Evolutionary conservation across 2,329 filamentous ascomycete genomes (phyloP), one percentile per base, ranked within the genome.

Genomic region (Fonsecaea monophora): DNA sequence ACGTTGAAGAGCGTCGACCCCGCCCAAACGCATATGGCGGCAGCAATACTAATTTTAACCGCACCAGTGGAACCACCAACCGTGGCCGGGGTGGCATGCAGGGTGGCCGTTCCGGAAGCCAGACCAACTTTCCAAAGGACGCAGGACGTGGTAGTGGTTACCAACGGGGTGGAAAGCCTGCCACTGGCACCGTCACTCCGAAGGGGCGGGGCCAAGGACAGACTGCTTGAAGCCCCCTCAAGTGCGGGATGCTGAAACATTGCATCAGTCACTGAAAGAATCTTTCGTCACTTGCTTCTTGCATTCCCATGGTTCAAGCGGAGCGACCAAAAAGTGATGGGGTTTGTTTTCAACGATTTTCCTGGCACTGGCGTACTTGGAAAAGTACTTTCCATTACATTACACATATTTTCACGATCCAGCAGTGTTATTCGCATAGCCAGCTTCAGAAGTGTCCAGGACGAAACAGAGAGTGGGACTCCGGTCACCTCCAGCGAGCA

Each of bases 1-100:
- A 87, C 69, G 91, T 99, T 64, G 95, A 98, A 82, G 92, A 94
- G 77, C 93, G 95, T 70, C 92, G 92, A 72, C 87, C 90, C 73
- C 92, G 92, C 80, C 83, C 88, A 54, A 86, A 83, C 70, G 87
- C 88, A 63, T 92, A 89, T 71, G 90, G 89, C 62, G 89, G 66
- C 55, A 88, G 87, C 76, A 83, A 84, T 73, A 81, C 85, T 67
- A 83, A 83, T 72, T 78, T 86, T 69, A 84, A 84, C 71, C 87
- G 90, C 68, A 89, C 89, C 60, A 86, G 86, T 58, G 82, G 86
- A 72, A 84, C 84, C 71, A 87, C 90, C 15, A 55, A 6, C 74
- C 88, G 89, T 68, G 90, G 89, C 72, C 61, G 65, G 15, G 86
- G 68, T 54, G 68, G 66, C 21, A 48, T 35, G 38, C 57, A 68